Conservation (phyloP, 305 asterid genomes). For the Fraxinus greggii region DNA sequence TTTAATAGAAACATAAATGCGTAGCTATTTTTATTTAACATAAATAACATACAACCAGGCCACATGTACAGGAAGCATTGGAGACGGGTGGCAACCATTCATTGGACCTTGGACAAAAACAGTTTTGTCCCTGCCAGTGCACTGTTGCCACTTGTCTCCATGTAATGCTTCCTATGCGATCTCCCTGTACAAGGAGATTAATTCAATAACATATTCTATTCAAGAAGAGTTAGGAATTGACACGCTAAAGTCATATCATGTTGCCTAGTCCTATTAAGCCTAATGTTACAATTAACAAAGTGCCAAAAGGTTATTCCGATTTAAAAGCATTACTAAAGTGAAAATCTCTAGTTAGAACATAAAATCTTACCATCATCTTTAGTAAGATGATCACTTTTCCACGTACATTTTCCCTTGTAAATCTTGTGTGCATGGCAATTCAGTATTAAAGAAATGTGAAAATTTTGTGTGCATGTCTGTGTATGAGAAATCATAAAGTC, state of each 20-base stretch:
- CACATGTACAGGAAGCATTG: no score
- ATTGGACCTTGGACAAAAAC: no score
- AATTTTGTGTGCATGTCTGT: not conserved
- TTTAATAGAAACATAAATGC: not conserved
- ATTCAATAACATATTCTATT: not conserved
- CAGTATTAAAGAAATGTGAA: not conserved
- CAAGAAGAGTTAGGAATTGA: not conserved
- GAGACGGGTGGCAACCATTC: no score
- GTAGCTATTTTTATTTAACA: not conserved
- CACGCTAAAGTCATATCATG: not conserved
- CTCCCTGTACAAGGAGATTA: no score
- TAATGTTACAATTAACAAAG: not conserved
- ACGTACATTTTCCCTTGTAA: not conserved
- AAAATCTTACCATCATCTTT: not conserved
- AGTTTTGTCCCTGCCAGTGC: no score
- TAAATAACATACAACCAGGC: no score
- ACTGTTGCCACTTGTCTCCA: no score
- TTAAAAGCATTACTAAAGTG: not conserved
- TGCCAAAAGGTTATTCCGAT: not conserved
- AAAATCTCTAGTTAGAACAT: not conserved
- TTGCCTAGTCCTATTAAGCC: not conserved
- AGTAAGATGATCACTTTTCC: not conserved
- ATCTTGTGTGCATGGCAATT: not conserved
- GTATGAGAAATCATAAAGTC: not conserved
- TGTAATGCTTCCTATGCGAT: no score